Evolutionary conservation across 106 monocot species (phyloP).

Genomic region (Alisma plantagoaquatica): DNA sequence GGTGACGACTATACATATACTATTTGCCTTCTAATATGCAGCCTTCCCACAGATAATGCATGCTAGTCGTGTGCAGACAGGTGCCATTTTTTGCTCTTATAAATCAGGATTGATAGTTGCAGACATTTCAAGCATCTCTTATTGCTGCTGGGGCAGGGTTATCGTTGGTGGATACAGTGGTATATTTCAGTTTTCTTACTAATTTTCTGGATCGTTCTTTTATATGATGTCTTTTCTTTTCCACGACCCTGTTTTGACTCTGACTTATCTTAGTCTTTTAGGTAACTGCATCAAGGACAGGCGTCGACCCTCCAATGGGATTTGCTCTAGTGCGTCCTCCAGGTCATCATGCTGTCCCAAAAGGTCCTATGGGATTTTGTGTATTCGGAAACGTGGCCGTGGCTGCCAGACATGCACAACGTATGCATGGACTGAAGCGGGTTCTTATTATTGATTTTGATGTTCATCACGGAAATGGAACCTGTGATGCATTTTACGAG

Average conservation of each 20-base stretch:
- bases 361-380: conserved; percentile 98
- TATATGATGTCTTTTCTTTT: too few species aligned
- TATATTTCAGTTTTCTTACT: too few species aligned
- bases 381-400: conserved; percentile 94
- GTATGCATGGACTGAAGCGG: conserved; percentile 55
- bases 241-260: too few species aligned
- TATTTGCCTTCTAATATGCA: too few species aligned
- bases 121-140: conserved; percentile 94
- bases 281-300: conserved; percentile 63
- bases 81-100: too few species aligned
- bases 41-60: too few species aligned
- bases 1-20: too few species aligned
- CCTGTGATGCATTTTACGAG: conserved; percentile 97
- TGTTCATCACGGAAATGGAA: conserved; percentile 98
- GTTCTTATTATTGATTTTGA: conserved; percentile 97
- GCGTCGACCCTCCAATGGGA: conserved; percentile 52
- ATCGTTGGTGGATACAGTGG: conserved; percentile 79
- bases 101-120: conserved; percentile 26
- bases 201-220: too few species aligned
- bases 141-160: conserved; percentile 89
- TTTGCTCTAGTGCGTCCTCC: conserved; percentile 94
- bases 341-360: conserved; percentile 93
- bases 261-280: too few species aligned
- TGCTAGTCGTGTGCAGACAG: too few species aligned
- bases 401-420: conserved; percentile 86